These are phyloP conservation scores for Vanrija humicola DNA, from an alignment of 1,284 basidiomycete genomes.

Conservation along the genomic window DNA sequence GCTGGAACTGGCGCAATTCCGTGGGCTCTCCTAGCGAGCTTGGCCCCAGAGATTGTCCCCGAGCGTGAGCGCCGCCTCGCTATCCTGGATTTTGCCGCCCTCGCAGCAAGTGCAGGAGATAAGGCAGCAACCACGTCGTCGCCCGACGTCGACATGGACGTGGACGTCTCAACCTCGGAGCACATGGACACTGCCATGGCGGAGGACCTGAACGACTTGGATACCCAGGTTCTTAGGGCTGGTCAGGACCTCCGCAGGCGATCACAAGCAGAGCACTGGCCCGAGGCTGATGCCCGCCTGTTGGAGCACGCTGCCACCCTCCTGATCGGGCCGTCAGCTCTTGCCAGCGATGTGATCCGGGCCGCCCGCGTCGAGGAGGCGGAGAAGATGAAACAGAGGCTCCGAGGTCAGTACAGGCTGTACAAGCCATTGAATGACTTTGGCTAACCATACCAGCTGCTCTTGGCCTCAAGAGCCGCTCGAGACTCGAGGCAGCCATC, in stretches of 20 bases:
- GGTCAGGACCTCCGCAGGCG: conserved; percentile 6
- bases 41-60: not conserved
- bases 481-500: conserved; percentile 7
- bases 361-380: conserved; percentile 1
- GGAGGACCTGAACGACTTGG: not conserved
- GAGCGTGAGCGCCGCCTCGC: not conserved
- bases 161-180: not conserved
- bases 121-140: too few species aligned
- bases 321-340: not conserved
- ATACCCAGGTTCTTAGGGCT: not conserved
- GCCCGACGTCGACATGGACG: not conserved
- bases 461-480: conserved; percentile 9
- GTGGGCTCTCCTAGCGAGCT: not conserved
- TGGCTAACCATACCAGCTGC: not conserved
- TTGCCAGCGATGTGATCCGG: not conserved
- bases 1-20: not conserved
- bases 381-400: not conserved
- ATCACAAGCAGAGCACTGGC: conserved; percentile 4
- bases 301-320: conserved; percentile 4
- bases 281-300: not conserved
- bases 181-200: not conserved
- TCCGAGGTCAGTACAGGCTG: too few species aligned
- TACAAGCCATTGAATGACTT: too few species aligned
- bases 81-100: not conserved
- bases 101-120: not conserved